A percentile compares a stretch with the other conserved stretches of the same genome.
Conservation (phyloP, 495 filamentous ascomycete species). For the Penicillium bialowiezense region DNA sequence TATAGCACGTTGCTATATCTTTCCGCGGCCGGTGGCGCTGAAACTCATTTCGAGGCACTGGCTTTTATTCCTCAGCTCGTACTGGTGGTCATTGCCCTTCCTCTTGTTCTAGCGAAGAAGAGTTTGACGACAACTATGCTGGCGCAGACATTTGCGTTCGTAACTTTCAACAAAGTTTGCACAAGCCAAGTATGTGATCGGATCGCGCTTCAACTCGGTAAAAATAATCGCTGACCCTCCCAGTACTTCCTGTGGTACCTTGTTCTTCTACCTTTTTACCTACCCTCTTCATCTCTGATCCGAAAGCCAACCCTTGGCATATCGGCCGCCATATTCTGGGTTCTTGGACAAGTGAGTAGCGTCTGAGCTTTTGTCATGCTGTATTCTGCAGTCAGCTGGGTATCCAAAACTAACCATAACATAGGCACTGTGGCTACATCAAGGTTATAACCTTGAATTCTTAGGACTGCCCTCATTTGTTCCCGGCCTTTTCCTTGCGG, state of each 20-base stretch:
- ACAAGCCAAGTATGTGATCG: conserved; percentile 75
- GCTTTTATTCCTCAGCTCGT: conserved; percentile 87
- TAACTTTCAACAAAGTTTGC: conserved; percentile 97
- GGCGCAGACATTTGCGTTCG: conserved; percentile 98
- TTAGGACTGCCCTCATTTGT: conserved; percentile 80
- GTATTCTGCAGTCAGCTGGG: not conserved
- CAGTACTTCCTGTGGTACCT: conserved; percentile 99
- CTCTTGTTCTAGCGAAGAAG: conserved; percentile 75
- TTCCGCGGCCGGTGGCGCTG: conserved; percentile 55
- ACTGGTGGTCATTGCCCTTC: conserved; percentile 73
- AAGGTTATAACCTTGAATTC: conserved; percentile 87
- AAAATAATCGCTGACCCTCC: not conserved
- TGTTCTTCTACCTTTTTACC: conserved; percentile 86
- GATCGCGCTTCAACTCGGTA: too few relatives aligned
- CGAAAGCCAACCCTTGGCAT: conserved; percentile 56
- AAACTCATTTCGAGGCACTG: conserved; percentile 64
- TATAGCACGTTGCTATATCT: conserved; percentile 93
- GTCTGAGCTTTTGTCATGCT: not conserved
- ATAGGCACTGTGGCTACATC: conserved; percentile 80
- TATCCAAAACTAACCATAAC: not conserved
- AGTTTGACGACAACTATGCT: conserved; percentile 83
- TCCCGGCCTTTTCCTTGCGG: conserved; percentile 74
- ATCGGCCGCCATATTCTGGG: conserved; percentile 64
- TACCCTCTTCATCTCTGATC: conserved; percentile 74
- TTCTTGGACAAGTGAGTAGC: conserved; percentile 56